Base-by-base conservation (phyloP, 169 alveolate genomes). In the Cryptosporidium tyzzeri region DNA sequence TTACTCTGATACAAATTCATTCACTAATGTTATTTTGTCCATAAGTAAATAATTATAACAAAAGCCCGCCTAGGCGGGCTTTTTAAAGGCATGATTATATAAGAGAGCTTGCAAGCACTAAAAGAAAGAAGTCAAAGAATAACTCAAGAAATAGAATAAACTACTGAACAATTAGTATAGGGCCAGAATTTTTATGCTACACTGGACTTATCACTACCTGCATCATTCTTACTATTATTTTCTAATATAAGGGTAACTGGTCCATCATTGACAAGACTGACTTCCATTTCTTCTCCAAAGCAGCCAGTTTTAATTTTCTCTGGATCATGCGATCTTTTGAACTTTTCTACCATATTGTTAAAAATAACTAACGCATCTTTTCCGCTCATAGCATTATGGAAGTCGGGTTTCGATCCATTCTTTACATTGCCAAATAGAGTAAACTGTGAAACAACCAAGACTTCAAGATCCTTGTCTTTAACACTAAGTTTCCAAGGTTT, bases 371-470 rank as follows among this genome's bases (percentile, higher is more conserved):
- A 85, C 3, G 99, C 99, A 71, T 95, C 93, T 3, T 95, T 96
- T 18, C 96, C 96, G 29, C 95, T 95, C 95, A 94, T 96, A 1
- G 99, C 98, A 67, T 91, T 85, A 91, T 97, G 99, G 85, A 96
- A 97, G 86, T 97, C 99, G 0, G 99, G 99, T 70, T 95, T 96
- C 74, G 94, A 95, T 31, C 99, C 99, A 48, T 84, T 92, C 80
- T 96, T 97, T 59, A 96, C 85, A 51, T 91, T 71, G 26, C 95
- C 96, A 84, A 96, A 97, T 31, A 97, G 94, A 29, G 99, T 97
- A 94, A 97, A 97, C 70, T 97, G 96, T 16, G 97, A 94, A 21
- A 97, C 97, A 12, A 96, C 84, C 48, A 97, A 69, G 4, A 97
- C 65, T 48, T 95, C 98, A 67, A 89, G 94, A 18, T 94, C 91